A percentile compares a stretch with the other conserved stretches of the same genome.
phyloP scores from a whole-genome alignment of 2,329 filamentous ascomycete species.

The Alternaria triticimaculans region DNA sequence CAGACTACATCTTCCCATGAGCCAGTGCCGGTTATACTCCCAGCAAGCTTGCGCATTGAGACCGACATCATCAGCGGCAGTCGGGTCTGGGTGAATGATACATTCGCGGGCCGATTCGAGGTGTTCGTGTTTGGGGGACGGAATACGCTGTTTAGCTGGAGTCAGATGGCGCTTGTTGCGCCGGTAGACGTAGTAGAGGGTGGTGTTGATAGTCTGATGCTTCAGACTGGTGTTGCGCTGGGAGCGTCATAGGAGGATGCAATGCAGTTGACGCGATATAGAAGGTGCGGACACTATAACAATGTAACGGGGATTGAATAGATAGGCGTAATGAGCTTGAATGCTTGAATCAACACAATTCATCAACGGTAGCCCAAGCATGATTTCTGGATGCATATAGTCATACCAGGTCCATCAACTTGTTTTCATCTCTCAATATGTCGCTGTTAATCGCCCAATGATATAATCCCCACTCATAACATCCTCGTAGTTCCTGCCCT shows the following conservation, averaged over 20 bases:
- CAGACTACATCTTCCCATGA: constrained; percentile 55
- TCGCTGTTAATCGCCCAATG: constrained; percentile 76
- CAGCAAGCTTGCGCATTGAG: constrained; percentile 50
- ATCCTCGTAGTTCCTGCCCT: constrained; percentile 79
- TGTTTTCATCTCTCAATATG: constrained; percentile 50
- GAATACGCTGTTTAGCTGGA: constrained; percentile 62
- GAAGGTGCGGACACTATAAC: background rate
- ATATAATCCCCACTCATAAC: constrained; percentile 85
- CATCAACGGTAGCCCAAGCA: background rate
- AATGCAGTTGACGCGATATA: background rate
- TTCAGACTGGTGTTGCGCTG: constrained; percentile 6
- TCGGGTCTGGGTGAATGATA: constrained; percentile 57
- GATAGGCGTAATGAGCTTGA: background rate
- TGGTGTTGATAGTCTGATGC: constrained; percentile 26
- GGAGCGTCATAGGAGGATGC: background rate
- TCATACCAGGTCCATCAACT: background rate
- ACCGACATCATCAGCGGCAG: constrained; percentile 57
- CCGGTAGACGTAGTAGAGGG: constrained; percentile 51
- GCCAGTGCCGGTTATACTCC: constrained; percentile 45
- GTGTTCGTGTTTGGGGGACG: constrained; percentile 62
- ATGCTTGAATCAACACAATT: background rate
- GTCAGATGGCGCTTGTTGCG: constrained; percentile 64
- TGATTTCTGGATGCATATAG: background rate
- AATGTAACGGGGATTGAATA: background rate
- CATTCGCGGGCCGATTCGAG: constrained; percentile 60